Evolutionary conservation across 2,329 filamentous ascomycete species (phyloP).

Genomic region (Ophiocordyceps camponoti-leonardi): DNA sequence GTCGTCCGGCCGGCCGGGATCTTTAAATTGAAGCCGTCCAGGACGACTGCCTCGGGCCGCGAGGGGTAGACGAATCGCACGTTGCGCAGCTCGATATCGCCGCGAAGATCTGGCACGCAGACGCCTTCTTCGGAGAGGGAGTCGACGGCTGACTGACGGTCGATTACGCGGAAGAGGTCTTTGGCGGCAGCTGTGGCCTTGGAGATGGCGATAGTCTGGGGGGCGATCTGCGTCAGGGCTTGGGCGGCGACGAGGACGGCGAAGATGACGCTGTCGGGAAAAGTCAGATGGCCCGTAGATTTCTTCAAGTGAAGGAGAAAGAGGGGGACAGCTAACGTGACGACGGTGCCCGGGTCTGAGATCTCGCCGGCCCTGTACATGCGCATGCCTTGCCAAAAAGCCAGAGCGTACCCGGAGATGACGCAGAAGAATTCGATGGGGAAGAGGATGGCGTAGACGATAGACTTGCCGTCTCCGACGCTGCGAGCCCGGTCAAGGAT

Average conservation of each 20-base stretch:
- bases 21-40: slow-evolving; percentile 22
- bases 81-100: slow-evolving; percentile 28
- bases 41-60: slow-evolving; percentile 29
- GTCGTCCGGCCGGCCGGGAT: slow-evolving; percentile 29
- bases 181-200: slow-evolving; percentile 28
- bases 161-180: slow-evolving; percentile 29
- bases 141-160: slow-evolving; percentile 24
- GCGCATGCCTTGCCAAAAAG: slow-evolving; percentile 33
- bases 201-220: slow-evolving; percentile 25
- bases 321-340: slow-evolving; percentile 12
- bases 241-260: slow-evolving; percentile 28
- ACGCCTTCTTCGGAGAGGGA: slow-evolving; percentile 20
- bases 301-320: neutral
- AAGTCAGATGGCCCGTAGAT: no score
- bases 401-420: slow-evolving; percentile 27
- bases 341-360: slow-evolving; percentile 23
- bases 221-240: slow-evolving; percentile 27
- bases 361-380: slow-evolving; percentile 29
- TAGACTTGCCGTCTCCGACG: slow-evolving; percentile 24
- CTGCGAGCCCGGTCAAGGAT: slow-evolving; percentile 21
- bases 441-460: slow-evolving; percentile 24
- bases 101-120: slow-evolving; percentile 12
- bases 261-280: slow-evolving; percentile 21
- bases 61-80: slow-evolving; percentile 40
- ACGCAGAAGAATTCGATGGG: slow-evolving; percentile 29